Conservation (phyloP, 164 flowering plant species). For the Vitis labrusca region DNA sequence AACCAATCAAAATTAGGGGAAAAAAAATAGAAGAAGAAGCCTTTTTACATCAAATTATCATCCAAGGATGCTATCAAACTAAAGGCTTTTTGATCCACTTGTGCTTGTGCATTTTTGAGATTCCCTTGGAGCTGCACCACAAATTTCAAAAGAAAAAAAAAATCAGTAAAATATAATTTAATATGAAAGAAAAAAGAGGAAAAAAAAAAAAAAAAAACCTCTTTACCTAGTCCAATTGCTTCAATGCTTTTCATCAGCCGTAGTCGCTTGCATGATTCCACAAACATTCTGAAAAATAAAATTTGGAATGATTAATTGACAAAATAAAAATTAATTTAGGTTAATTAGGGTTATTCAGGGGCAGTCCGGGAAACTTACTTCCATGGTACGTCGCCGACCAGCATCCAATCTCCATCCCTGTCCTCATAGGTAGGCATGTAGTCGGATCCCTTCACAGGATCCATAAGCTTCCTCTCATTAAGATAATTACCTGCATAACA, state of each 20-base stretch:
- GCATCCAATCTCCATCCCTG: constrained; percentile 38
- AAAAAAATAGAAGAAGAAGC: background rate
- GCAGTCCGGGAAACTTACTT: constrained; percentile 19
- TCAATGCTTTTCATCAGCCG: constrained; percentile 32
- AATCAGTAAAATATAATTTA: background rate
- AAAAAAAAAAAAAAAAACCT: no score
- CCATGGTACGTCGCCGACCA: constrained; percentile 39
- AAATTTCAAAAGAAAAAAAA: background rate
- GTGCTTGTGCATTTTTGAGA: constrained; percentile 16
- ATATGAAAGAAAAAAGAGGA: background rate
- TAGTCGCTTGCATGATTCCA: constrained; percentile 34
- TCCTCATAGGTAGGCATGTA: constrained; percentile 34
- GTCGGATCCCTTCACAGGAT: constrained; percentile 25
- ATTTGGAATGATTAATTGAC: background rate
- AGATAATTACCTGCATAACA: constrained; percentile 17
- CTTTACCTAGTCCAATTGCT: constrained; percentile 25
- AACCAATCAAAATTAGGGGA: constrained; percentile 5
- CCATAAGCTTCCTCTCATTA: constrained; percentile 22
- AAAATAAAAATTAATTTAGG: background rate
- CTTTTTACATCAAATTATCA: constrained; percentile 11
- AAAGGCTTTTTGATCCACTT: constrained; percentile 4
- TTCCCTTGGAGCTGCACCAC: constrained; percentile 14
- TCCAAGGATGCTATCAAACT: background rate
- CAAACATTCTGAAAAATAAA: constrained; percentile 26
- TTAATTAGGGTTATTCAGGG: background rate